A percentile compares a stretch with the other conserved stretches of the same genome.
Conservation (phyloP, 1,284 basidiomycete genomes). For the Moesziomyces aphidis region DNA sequence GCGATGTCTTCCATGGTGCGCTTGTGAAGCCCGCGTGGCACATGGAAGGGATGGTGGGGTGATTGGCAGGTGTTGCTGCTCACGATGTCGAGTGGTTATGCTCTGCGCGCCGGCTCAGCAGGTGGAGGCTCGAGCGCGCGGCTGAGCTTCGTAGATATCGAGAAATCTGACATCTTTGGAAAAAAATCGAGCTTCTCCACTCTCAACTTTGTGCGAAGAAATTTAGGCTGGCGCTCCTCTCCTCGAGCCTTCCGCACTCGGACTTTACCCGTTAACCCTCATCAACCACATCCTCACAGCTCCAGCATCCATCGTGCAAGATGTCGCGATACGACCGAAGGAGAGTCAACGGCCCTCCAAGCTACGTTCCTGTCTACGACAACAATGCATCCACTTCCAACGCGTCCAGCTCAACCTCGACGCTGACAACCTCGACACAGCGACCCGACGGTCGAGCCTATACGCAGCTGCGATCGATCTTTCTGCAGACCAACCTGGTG, state of each 20-base stretch:
- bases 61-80: neutral
- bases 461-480: slow-evolving; percentile 70
- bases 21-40: no score
- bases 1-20: slow-evolving; percentile 19
- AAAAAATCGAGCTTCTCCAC: slow-evolving; percentile 12
- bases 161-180: slow-evolving; percentile 7
- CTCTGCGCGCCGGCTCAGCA: slow-evolving; percentile 1
- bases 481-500: slow-evolving; percentile 84
- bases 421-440: slow-evolving; percentile 15
- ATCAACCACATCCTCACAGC: neutral
- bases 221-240: neutral
- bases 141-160: neutral
- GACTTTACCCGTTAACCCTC: neutral
- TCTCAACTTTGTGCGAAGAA: slow-evolving; percentile 11
- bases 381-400: neutral
- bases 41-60: neutral
- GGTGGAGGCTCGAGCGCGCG: slow-evolving; percentile 43
- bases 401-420: slow-evolving; percentile 8
- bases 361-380: slow-evolving; percentile 32
- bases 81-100: neutral
- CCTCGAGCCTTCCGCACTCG: slow-evolving; percentile 1
- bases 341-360: slow-evolving; percentile 41
- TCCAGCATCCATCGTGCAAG: neutral
- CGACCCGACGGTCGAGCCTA: slow-evolving; percentile 27
- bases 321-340: slow-evolving; percentile 46